Evolutionary conservation across 148 eudicot species (phyloP).

Genomic region (Rhododendron henanense): DNA sequence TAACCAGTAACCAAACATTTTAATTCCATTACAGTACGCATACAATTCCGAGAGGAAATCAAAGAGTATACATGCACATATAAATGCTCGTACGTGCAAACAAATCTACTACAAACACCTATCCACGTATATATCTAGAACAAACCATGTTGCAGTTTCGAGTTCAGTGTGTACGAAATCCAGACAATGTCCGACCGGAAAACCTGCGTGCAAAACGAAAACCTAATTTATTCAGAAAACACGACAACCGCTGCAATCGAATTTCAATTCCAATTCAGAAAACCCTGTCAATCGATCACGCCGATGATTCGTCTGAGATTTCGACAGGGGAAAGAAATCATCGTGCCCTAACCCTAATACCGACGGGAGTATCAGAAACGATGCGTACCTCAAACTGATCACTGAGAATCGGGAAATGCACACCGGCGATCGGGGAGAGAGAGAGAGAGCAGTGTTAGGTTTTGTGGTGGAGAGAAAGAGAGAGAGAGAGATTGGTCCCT

Average conservation of each 20-base stretch:
- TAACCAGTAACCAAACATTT: neutral
- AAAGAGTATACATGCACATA: neutral
- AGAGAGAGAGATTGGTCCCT: neutral
- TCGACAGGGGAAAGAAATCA: neutral
- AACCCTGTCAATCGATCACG: neutral
- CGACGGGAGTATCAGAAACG: neutral
- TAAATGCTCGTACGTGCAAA: neutral
- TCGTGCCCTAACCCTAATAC: neutral
- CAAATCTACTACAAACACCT: neutral
- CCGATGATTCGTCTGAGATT: neutral
- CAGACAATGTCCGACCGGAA: neutral
- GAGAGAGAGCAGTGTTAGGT: slow-evolving; percentile 1
- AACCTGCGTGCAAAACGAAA: slow-evolving; percentile 9
- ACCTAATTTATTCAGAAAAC: neutral
- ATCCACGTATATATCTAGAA: neutral
- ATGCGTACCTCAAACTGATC: slow-evolving; percentile 3
- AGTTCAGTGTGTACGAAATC: neutral
- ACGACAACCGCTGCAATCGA: neutral
- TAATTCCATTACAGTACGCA: neutral
- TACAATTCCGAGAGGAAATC: neutral
- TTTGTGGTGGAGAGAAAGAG: slow-evolving; percentile 8
- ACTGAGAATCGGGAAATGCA: neutral
- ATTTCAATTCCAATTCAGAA: neutral
- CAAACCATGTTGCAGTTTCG: slow-evolving; percentile 12
- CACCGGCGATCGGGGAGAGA: neutral